A percentile compares a stretch with the other conserved stretches of the same genome.
These are phyloP conservation scores for Arthrobotrys conoides DNA, from an alignment of 2,329 filamentous ascomycete species.

Conservation along the genomic window DNA sequence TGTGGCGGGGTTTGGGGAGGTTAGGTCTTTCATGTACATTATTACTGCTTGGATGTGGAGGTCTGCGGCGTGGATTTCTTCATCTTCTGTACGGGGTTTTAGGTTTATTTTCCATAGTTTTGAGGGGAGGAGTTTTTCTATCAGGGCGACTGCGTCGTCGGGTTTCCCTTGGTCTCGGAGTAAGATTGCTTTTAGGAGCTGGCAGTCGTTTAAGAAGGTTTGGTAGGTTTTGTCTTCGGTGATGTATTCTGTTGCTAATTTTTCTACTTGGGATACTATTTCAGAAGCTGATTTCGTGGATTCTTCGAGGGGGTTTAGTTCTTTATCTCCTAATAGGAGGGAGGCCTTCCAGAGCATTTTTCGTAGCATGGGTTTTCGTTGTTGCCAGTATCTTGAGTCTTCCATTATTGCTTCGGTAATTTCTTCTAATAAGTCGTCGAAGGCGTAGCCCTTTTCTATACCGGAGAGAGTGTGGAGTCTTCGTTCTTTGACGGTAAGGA, in stretches of 20 bases:
- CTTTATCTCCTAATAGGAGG: conserved; percentile 35
- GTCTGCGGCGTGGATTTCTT: conserved; percentile 40
- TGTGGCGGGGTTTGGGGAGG: background rate
- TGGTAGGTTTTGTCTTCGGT: conserved; percentile 20
- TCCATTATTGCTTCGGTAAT: conserved; percentile 30
- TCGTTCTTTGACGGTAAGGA: conserved; percentile 44
- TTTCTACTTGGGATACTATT: conserved; percentile 15
- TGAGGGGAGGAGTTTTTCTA: conserved; percentile 47
- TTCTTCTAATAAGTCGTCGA: conserved; percentile 55
- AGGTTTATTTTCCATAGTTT: conserved; percentile 47
- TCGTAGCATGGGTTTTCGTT: conserved; percentile 21
- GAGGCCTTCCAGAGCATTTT: conserved; percentile 45
- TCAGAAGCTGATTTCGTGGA: conserved; percentile 7
- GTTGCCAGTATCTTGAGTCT: conserved; percentile 22
- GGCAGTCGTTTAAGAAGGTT: conserved; percentile 10
- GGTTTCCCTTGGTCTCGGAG: conserved; percentile 43
- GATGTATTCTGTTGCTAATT: conserved; percentile 1
- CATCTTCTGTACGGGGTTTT: conserved; percentile 13
- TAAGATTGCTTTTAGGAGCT: conserved; percentile 28
- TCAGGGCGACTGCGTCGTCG: conserved; percentile 38
- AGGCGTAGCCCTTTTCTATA: conserved; percentile 42
- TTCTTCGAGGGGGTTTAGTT: conserved; percentile 21
- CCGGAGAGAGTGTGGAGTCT: conserved; percentile 33
- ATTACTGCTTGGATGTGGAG: conserved; percentile 33
- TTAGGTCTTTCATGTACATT: conserved; percentile 22